Percentiles rank a stretch among this genome's conserved stretches.
Conservation (phyloP, 2,329 filamentous ascomycete species). For the Coniella vitis region DNA sequence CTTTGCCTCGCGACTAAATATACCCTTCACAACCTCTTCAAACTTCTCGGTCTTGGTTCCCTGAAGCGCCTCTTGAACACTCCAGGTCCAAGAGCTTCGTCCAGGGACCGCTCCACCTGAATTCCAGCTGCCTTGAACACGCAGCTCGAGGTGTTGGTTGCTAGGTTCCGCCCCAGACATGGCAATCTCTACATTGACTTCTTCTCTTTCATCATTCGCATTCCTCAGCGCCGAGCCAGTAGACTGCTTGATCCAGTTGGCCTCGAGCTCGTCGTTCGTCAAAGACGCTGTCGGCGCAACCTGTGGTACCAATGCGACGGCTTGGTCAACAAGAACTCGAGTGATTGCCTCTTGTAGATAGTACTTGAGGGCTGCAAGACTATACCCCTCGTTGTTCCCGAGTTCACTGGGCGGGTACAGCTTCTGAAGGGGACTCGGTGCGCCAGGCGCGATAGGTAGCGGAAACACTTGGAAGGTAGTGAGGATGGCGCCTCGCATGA, state of each 20-base stretch:
- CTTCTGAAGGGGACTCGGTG: slow-evolving; percentile 27
- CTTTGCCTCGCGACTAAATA: slow-evolving; percentile 9
- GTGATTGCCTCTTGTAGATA: slow-evolving; percentile 39
- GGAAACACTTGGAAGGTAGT: slow-evolving; percentile 37
- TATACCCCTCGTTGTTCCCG: slow-evolving; percentile 35
- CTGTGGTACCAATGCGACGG: slow-evolving; percentile 23
- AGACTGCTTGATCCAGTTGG: slow-evolving; percentile 25
- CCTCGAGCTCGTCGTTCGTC: background rate
- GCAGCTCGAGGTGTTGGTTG: slow-evolving; percentile 11
- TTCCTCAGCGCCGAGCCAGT: slow-evolving; percentile 22
- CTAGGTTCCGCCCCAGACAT: background rate
- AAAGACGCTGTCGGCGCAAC: slow-evolving; percentile 14
- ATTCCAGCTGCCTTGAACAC: slow-evolving; percentile 13
- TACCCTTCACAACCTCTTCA: slow-evolving; percentile 10
- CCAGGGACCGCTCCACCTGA: slow-evolving; percentile 2
- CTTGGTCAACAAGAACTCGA: slow-evolving; percentile 31
- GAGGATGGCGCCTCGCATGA: slow-evolving; percentile 35
- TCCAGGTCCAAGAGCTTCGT: slow-evolving; percentile 15
- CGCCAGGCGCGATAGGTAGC: slow-evolving; percentile 26
- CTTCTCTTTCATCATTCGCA: slow-evolving; percentile 5
- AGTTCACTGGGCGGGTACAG: slow-evolving; percentile 33
- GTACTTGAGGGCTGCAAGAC: slow-evolving; percentile 35
- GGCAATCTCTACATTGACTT: slow-evolving; percentile 7
- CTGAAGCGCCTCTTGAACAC: slow-evolving; percentile 8
- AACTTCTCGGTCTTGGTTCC: slow-evolving; percentile 11